Evolutionary conservation across 2,329 filamentous ascomycete genomes (phyloP).

Genomic region (Eurotiales sp.): DNA sequence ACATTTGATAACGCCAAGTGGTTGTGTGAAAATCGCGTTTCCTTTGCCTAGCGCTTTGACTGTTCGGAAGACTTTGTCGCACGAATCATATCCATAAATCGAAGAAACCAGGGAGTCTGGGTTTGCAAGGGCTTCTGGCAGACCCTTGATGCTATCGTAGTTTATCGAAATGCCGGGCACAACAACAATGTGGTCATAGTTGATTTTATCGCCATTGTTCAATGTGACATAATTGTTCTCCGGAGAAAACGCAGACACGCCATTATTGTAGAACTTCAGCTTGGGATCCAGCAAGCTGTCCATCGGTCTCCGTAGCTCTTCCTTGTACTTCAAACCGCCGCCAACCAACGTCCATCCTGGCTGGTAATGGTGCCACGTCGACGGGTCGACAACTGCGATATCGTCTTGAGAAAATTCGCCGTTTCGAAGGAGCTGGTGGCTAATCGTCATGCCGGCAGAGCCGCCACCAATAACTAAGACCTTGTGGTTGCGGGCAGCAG

Average conservation of each 20-base stretch:
- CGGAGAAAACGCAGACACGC: slow-evolving; percentile 51
- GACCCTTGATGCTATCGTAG: slow-evolving; percentile 51
- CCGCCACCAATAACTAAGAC: slow-evolving; percentile 66
- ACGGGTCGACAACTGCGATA: slow-evolving; percentile 62
- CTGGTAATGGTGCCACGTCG: slow-evolving; percentile 63
- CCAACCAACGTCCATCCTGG: slow-evolving; percentile 68
- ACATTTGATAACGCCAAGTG: slow-evolving; percentile 57
- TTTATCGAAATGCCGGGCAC: slow-evolving; percentile 56
- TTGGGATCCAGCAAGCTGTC: slow-evolving; percentile 55
- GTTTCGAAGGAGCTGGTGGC: slow-evolving; percentile 62
- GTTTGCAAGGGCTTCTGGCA: slow-evolving; percentile 55
- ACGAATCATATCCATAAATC: slow-evolving; percentile 56
- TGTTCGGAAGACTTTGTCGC: slow-evolving; percentile 51
- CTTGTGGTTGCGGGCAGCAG: slow-evolving; percentile 51
- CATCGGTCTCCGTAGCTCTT: slow-evolving; percentile 54
- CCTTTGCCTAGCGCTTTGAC: slow-evolving; percentile 50
- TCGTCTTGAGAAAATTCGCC: slow-evolving; percentile 57
- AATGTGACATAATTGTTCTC: slow-evolving; percentile 57
- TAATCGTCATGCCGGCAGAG: slow-evolving; percentile 61
- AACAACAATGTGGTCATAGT: slow-evolving; percentile 63
- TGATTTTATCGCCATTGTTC: slow-evolving; percentile 52
- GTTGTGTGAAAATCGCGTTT: slow-evolving; percentile 58
- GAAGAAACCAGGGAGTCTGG: slow-evolving; percentile 50
- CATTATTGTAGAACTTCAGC: slow-evolving; percentile 57
- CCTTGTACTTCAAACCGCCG: slow-evolving; percentile 60